Evolutionary conservation across 2,329 filamentous ascomycete genomes (phyloP), one percentile per base, ranked within the genome.

Genomic region (Aspergillus neotritici): DNA sequence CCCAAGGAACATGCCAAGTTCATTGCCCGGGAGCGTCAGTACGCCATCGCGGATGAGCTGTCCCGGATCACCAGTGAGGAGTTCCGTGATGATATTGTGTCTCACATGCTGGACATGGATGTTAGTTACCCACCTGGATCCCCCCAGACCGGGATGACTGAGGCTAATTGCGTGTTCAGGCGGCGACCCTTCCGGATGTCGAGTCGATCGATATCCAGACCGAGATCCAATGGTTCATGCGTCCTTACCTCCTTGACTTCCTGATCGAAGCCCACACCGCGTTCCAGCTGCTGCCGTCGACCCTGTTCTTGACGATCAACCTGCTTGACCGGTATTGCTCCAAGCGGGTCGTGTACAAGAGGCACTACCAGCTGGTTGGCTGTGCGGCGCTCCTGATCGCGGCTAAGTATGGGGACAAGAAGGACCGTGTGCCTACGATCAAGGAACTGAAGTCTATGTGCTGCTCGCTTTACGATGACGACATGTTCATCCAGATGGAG

Each of bases 401-500:
- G 53, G 87, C 93, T 69, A 98, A 98, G 76, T 98, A 97, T 64
- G 91, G 91, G 46, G 93, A 98, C 72, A 91, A 93, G 76, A 98
- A 98, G 75, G 93, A 98, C 63, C 83, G 90, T 40, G 93, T 98
- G n/a, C 93, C 93, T 4, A 93, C 94, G 53, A 94, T 98, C 64
- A 83, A 88, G 64, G 93, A 98, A 67, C 77, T 98, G 53, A 95
- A 95, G 78, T 94, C 91, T 55, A 97, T 98, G 93, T 98, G 93
- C 78, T 97, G 93, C 71, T 90, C 87, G 31, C 79, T 97, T 31
- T 98, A 98, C 71, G 93, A 98, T 60, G 89, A 95, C 38, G 91
- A 95, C 72, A 98, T 98, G 93, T 98, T 98, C 72, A 91, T 90
- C 9, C 93, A 98, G 70, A 98, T 98, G 93, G 93, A 98, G 73